phyloP scores from a whole-genome alignment of 1,284 basidiomycete genomes.

The Schizophyllum commune region DNA sequence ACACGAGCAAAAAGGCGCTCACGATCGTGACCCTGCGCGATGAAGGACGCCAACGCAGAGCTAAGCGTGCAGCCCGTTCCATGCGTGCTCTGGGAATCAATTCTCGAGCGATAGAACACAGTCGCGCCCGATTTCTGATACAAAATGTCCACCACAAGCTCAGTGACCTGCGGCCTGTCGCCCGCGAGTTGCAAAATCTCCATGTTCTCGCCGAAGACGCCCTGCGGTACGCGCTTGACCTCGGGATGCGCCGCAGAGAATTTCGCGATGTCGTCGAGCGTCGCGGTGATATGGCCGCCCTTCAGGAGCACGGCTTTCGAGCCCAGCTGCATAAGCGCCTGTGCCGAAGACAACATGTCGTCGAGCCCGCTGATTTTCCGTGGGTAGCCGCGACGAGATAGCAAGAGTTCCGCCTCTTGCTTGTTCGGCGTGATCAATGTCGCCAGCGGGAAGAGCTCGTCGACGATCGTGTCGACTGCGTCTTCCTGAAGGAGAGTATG shows the following conservation, averaged over 20 bases:
- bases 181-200: conserved; percentile 42
- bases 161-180: conserved; percentile 12
- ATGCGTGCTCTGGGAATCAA: conserved; percentile 75
- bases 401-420: conserved; percentile 70
- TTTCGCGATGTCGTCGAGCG: conserved; percentile 34
- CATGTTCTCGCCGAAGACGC: conserved; percentile 46
- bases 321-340: conserved; percentile 43
- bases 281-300: conserved; percentile 71
- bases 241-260: conserved; percentile 21
- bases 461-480: conserved; percentile 56
- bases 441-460: conserved; percentile 66
- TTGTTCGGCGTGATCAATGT: conserved; percentile 85
- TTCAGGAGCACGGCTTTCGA: conserved; percentile 71
- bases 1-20: conserved; percentile 16
- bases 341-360: conserved; percentile 61
- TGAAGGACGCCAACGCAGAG: conserved; percentile 69
- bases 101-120: conserved; percentile 58
- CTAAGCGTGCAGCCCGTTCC: conserved; percentile 93
- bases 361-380: conserved; percentile 39
- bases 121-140: conserved; percentile 32
- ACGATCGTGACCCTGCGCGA: conserved; percentile 50
- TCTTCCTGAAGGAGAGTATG: conserved; percentile 68
- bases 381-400: conserved; percentile 29
- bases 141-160: conserved; percentile 75
- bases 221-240: conserved; percentile 27